These are phyloP conservation scores for Naganishia sp. DNA, from an alignment of 1,284 basidiomycete genomes.

Conservation along the genomic window DNA sequence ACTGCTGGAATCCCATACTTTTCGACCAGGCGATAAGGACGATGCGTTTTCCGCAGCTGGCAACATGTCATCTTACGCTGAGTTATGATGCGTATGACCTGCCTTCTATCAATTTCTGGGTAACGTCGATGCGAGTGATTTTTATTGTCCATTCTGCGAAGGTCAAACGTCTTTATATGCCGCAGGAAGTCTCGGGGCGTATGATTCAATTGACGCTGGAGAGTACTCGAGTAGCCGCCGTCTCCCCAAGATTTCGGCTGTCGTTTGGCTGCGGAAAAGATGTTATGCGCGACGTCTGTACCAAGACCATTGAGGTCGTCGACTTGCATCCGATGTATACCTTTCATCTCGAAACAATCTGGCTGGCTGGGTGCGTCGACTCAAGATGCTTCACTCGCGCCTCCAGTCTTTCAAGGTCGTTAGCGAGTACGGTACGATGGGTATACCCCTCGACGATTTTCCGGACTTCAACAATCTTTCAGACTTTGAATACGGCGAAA, in stretches of 20 bases:
- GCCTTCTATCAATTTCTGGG: neutral
- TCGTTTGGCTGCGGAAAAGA: neutral
- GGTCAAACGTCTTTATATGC: neutral
- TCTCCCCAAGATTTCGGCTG: neutral
- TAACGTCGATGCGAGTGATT: neutral
- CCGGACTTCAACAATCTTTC: neutral
- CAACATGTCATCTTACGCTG: neutral
- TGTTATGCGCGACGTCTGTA: neutral
- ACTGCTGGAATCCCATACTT: neutral
- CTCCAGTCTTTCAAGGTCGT: neutral
- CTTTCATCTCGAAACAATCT: neutral
- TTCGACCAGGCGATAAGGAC: neutral
- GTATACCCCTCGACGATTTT: neutral
- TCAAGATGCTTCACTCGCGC: neutral
- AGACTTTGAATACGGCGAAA: neutral
- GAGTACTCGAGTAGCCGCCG: neutral
- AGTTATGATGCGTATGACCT: neutral
- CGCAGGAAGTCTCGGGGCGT: neutral
- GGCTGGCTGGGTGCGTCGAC: neutral
- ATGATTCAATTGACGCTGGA: neutral
- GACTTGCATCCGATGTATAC: neutral
- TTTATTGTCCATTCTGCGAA: neutral
- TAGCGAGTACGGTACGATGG: neutral
- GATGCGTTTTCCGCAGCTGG: neutral
- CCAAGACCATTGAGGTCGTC: neutral